Conservation (phyloP, 2,329 filamentous ascomycete genomes). For the Penicillium hesseltinei region DNA sequence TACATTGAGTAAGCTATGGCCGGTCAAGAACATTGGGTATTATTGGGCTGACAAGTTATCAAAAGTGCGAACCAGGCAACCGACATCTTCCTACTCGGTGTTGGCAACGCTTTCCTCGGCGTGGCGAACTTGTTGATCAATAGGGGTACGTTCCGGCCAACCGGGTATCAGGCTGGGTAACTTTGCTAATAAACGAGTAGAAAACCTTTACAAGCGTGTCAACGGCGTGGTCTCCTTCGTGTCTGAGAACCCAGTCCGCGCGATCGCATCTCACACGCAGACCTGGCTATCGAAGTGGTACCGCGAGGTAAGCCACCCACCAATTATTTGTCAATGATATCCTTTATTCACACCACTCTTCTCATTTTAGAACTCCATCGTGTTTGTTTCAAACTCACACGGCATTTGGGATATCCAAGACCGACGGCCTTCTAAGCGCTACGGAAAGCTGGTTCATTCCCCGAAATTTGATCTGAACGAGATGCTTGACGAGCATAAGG, state of each 20-base stretch:
- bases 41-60: constrained; percentile 3
- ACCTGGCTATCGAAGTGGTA: constrained; percentile 74
- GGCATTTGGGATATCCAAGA: constrained; percentile 68
- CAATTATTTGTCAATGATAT: neutral
- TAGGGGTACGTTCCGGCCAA: constrained; percentile 56
- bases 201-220: constrained; percentile 64
- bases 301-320: constrained; percentile 53
- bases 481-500: constrained; percentile 56
- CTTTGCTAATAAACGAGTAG: constrained; percentile 29
- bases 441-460: constrained; percentile 54
- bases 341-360: neutral
- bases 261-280: constrained; percentile 75
- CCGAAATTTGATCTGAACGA: constrained; percentile 50
- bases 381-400: constrained; percentile 75
- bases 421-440: constrained; percentile 56
- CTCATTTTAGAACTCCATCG: constrained; percentile 61
- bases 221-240: constrained; percentile 79
- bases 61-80: constrained; percentile 62
- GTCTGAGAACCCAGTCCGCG: constrained; percentile 68
- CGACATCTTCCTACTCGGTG: constrained; percentile 80
- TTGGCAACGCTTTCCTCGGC: constrained; percentile 84
- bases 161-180: neutral
- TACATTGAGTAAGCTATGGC: constrained; percentile 67
- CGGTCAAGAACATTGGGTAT: neutral
- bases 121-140: constrained; percentile 77